Evolutionary conservation across 2,329 filamentous ascomycete genomes (phyloP).

Genomic region (Curvularia hawaiiensis): DNA sequence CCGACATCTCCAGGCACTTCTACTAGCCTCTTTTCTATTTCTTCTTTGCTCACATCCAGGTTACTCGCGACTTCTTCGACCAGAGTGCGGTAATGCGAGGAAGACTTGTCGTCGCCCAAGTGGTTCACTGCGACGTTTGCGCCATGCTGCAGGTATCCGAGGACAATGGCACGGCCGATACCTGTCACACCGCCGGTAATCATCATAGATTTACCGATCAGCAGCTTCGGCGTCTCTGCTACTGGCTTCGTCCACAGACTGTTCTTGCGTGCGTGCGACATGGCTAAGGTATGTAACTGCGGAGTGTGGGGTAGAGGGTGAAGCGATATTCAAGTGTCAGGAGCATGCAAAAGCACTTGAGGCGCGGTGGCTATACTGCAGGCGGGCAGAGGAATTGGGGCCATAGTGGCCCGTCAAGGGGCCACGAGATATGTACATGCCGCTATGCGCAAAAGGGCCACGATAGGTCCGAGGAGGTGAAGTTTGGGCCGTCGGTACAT

Average conservation of each 20-base stretch:
- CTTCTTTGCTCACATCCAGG: slow-evolving; percentile 27
- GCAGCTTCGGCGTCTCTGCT: slow-evolving; percentile 52
- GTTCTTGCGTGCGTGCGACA: slow-evolving; percentile 18
- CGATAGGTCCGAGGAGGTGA: slow-evolving; percentile 20
- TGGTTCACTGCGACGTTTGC: slow-evolving; percentile 83
- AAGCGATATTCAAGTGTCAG: background rate
- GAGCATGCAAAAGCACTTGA: background rate
- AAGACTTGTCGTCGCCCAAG: slow-evolving; percentile 62
- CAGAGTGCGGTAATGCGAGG: slow-evolving; percentile 56
- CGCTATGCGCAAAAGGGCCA: slow-evolving; percentile 21
- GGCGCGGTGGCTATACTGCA: background rate
- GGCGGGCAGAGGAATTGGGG: background rate
- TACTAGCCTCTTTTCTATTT: slow-evolving; percentile 57
- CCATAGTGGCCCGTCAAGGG: background rate
- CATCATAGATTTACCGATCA: slow-evolving; percentile 77
- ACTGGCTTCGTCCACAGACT: slow-evolving; percentile 17
- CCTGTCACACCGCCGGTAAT: slow-evolving; percentile 88
- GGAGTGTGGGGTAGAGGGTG: slow-evolving; percentile 12
- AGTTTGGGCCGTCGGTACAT: slow-evolving; percentile 23
- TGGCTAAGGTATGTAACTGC: slow-evolving; percentile 4
- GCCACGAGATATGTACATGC: slow-evolving; percentile 20
- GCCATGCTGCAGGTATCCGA: slow-evolving; percentile 79
- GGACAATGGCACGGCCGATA: slow-evolving; percentile 83
- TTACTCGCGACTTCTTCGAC: slow-evolving; percentile 42
- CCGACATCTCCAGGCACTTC: slow-evolving; percentile 79